Base-by-base conservation (phyloP, 805 yeast genomes). In the Candida maris region DNA sequence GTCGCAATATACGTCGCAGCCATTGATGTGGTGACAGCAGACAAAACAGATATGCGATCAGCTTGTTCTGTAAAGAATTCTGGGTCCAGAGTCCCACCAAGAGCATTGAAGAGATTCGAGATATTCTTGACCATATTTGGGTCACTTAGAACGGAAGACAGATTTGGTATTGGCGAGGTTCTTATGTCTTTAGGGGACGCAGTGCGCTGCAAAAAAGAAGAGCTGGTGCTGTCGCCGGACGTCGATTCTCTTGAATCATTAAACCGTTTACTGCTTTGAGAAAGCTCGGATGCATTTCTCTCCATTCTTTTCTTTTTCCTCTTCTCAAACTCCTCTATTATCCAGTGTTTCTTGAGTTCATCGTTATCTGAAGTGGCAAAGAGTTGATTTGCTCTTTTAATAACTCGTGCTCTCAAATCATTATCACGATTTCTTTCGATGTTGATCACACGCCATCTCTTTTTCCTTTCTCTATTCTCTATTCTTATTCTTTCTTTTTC, bases 391-490 rank as follows among this genome's bases (percentile, higher is more conserved):
- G 97, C 96, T 27, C 93, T 68, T 46, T 81, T 81, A 45, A 75
- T 71, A 15, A 91, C 80, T 37, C 97, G 68, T 0, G 85, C 77
- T 35, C 95, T 70, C 37, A 91, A 65, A 54, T 91, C 97, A 51
- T 86, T 82, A 57, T 88, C 96, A 63, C 85, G 81, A 59, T 89
- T 89, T 46, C 93, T 70, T 41, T 81, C 81, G 6, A 75, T 73
- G 54, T 91, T 87, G 19, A 76, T 79, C 45, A 79, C 89, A 51
- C 95, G 70, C 95, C 95, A 86, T 46, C 75, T 73, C 62, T 83
- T 80, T 63, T 86, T 86, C 15, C 95, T 66, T 36, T 79, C 85
- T 32, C 95, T 66, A 51, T 86, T 86, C 32, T 79, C 89, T 18
- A 71, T 49, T 32, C 88, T 63, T 8, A 79, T 65, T 42, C 76